These are phyloP conservation scores for Aspergillus haitiensis DNA, from an alignment of 495 filamentous ascomycete genomes.

Conservation along the genomic window DNA sequence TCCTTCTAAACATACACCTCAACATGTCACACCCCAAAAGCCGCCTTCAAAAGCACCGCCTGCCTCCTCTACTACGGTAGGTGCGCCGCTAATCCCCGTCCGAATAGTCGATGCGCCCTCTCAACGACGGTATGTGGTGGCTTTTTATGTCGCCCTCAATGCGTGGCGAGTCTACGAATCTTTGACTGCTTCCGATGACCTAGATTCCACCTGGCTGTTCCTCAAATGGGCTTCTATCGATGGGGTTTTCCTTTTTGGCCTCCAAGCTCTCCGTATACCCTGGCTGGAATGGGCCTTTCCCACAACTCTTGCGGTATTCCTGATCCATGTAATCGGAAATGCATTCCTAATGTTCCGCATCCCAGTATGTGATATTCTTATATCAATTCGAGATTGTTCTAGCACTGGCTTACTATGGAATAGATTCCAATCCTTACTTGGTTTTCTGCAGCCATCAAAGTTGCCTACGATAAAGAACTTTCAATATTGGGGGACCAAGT, in stretches of 20 bases:
- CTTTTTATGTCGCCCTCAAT: constrained; percentile 68
- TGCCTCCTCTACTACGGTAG: constrained; percentile 26
- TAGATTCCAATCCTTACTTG: constrained; percentile 67
- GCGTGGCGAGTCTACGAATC: constrained; percentile 87
- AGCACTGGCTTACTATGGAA: constrained; percentile 24
- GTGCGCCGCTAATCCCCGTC: constrained; percentile 69
- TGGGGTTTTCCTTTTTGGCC: constrained; percentile 74
- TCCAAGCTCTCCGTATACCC: constrained; percentile 84
- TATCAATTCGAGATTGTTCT: constrained; percentile 18
- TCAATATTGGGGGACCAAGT: constrained; percentile 87
- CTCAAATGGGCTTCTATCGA: constrained; percentile 91
- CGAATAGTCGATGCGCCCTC: constrained; percentile 79
- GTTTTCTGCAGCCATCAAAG: constrained; percentile 65
- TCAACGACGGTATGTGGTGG: constrained; percentile 82
- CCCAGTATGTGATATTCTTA: constrained; percentile 53
- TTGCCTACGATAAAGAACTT: constrained; percentile 85
- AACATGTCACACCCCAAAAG: constrained; percentile 28
- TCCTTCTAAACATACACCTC: constrained; percentile 31
- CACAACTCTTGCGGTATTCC: constrained; percentile 63
- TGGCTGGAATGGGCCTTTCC: constrained; percentile 88
- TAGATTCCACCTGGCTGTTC: constrained; percentile 81
- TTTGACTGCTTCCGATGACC: constrained; percentile 69
- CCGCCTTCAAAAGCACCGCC: constrained; percentile 29
- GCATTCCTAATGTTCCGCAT: constrained; percentile 90
- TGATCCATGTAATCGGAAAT: constrained; percentile 69